Percentiles rank a stretch among this genome's conserved stretches.
Evolutionary conservation across 345 rosid species (phyloP).

Genomic region (Eucalyptus decipiens): DNA sequence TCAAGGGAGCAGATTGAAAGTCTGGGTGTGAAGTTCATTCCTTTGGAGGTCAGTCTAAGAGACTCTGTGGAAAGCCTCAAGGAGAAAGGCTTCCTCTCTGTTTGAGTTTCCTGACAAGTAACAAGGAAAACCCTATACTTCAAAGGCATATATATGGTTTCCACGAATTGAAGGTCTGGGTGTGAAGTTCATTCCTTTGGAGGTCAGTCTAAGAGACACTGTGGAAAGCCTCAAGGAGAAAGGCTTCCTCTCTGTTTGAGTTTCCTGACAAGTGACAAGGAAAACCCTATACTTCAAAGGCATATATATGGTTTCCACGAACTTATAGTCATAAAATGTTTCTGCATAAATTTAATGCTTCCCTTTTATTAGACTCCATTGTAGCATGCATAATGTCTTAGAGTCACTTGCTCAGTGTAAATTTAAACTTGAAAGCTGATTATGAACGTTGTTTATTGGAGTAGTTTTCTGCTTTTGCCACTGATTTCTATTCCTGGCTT

Average conservation of each 20-base stretch:
- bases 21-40: slow-evolving; percentile 7
- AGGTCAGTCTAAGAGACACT: slow-evolving; percentile 2
- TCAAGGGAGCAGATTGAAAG: slow-evolving; percentile 1
- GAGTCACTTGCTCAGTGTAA: not conserved
- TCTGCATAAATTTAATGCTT: not conserved
- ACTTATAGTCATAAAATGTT: not conserved
- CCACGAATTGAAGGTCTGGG: not conserved
- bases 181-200: slow-evolving; percentile 7
- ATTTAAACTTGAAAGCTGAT: not conserved
- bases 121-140: not conserved
- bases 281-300: not conserved
- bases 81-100: slow-evolving; percentile 4
- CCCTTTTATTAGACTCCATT: not conserved
- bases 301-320: not conserved
- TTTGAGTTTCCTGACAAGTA: not conserved
- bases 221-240: slow-evolving; percentile 12
- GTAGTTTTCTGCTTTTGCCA: not conserved
- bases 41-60: slow-evolving; percentile 4
- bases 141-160: not conserved
- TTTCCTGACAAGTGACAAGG: not conserved
- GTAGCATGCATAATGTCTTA: not conserved
- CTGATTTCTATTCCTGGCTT: not conserved
- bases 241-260: not conserved
- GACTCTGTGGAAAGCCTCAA: slow-evolving; percentile 11
- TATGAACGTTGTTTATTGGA: not conserved